Base-by-base conservation (phyloP, 73 alveolate genomes). In the Paraurostyla sp. region DNA sequence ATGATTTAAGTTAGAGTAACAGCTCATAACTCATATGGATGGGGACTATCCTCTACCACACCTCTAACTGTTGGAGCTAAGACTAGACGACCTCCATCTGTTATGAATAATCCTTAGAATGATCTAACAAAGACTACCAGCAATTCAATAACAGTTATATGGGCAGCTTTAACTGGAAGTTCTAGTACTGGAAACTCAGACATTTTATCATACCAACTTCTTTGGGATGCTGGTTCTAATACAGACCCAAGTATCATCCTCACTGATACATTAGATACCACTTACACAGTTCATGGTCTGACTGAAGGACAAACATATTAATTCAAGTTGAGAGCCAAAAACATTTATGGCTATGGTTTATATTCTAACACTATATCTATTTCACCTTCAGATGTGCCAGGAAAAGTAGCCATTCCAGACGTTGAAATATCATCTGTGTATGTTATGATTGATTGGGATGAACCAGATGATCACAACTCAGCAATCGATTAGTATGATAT, bases 321-420 rank as follows among this genome's bases (percentile, higher is more conserved):
- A 57, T 88, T 88, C 83, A 40, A 71, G 29, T 76, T 88, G 9
- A 88, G 91, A 60, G 94, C 94, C 22, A 29, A 54, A 18, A 88
- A 88, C 76, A 76, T 88, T 25, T 76, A 78, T 45, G 94, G 94
- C 0, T 58, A 36, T 59, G 94, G 94, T 11, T 57, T 40, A 0
- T 88, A 54, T 56, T 78, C 91, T 33, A 49, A 27, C 7, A 43
- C 20, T 15, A 7, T 23, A 0, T 43, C 59, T 29, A 41, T 88
- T 7, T n/a, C 20, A 9, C 87, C 90, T 13, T 11, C 78, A 1
- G 65, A 69, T 43, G 30, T 30, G 16, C 94, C 94, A 16, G 83
- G 41, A 7, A 46, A 88, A 43, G 50, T 58, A 23, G 90, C 29
- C 0, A 69, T 65, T 15, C 82, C 91, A 16, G 20, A 43, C 3